phyloP scores from a whole-genome alignment of 148 eudicot genomes.

The Vaccinium darrowii region DNA sequence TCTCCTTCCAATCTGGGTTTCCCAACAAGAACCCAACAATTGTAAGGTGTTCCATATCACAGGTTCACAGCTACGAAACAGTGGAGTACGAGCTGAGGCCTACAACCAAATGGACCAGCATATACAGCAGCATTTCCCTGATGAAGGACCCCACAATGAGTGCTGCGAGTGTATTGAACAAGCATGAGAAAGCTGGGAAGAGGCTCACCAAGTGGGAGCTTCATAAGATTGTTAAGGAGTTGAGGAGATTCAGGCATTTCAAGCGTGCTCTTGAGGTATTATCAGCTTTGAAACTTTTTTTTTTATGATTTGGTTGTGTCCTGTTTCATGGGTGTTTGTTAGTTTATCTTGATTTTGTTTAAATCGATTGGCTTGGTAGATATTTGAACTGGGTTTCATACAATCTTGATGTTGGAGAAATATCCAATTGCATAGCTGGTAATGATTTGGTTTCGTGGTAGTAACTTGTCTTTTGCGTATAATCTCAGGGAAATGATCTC shows the following conservation, averaged over 20 bases:
- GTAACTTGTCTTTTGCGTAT: neutral
- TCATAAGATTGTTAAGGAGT: slow-evolving; percentile 65
- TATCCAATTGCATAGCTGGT: neutral
- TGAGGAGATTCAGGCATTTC: slow-evolving; percentile 56
- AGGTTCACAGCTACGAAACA: slow-evolving; percentile 33
- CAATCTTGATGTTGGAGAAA: neutral
- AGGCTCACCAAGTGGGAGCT: slow-evolving; percentile 77
- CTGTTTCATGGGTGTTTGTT: slow-evolving; percentile 1
- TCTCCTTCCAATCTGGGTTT: slow-evolving; percentile 43
- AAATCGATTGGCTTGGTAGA: neutral
- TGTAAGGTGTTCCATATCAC: slow-evolving; percentile 39
- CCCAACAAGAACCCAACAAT: slow-evolving; percentile 18
- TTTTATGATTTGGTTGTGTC: neutral
- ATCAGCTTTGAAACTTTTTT: neutral
- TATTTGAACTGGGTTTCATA: neutral
- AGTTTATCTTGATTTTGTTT: neutral
- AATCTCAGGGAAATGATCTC: no score
- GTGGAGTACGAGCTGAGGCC: slow-evolving; percentile 47
- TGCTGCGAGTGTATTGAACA: slow-evolving; percentile 50
- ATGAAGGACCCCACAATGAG: slow-evolving; percentile 43
- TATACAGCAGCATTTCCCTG: slow-evolving; percentile 54
- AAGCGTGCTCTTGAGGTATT: slow-evolving; percentile 79
- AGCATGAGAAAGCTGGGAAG: slow-evolving; percentile 63
- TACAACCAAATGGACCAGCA: slow-evolving; percentile 38
- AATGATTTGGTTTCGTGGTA: neutral